Percentiles rank a stretch among this genome's conserved stretches.
phyloP scores from a whole-genome alignment of 805 yeast species.

The Candida ortonii region DNA sequence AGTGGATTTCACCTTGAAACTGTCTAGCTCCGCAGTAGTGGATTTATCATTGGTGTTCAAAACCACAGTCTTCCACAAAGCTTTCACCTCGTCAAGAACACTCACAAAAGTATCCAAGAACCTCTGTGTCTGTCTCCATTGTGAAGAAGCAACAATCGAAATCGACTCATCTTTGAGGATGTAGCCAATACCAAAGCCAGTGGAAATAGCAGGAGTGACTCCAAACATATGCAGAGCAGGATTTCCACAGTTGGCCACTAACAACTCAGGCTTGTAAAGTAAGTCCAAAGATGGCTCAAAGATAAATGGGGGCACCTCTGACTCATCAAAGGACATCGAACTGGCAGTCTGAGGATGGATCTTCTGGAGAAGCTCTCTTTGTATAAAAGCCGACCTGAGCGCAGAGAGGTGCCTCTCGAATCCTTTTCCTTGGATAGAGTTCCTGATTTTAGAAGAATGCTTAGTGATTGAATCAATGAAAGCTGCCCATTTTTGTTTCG shows the following conservation, averaged over 20 bases:
- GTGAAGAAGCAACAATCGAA: constrained; percentile 50
- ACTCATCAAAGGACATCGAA: constrained; percentile 16
- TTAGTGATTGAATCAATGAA: constrained; percentile 50
- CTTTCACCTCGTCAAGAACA: constrained; percentile 45
- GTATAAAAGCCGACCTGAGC: constrained; percentile 52
- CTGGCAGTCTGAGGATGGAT: constrained; percentile 44
- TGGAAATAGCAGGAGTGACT: constrained; percentile 56
- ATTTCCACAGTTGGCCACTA: constrained; percentile 57
- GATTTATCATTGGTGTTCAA: constrained; percentile 7
- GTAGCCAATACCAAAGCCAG: constrained; percentile 59
- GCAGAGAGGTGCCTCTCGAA: constrained; percentile 73
- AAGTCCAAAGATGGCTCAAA: constrained; percentile 40
- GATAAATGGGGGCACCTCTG: constrained; percentile 40
- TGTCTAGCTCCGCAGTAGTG: constrained; percentile 2
- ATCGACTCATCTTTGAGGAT: constrained; percentile 52
- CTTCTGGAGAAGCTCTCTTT: constrained; percentile 43
- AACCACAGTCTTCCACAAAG: constrained; percentile 31
- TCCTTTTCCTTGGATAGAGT: constrained; percentile 61
- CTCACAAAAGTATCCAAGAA: constrained; percentile 51
- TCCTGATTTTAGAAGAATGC: constrained; percentile 48
- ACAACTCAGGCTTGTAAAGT: constrained; percentile 36
- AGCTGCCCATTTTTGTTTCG: constrained; percentile 44
- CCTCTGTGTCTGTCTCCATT: constrained; percentile 58
- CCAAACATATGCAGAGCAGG: constrained; percentile 58
- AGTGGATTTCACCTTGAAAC: constrained; percentile 3